A percentile compares a stretch with the other conserved stretches of the same genome.
Evolutionary conservation across 805 yeast species (phyloP).

Genomic region (Monosporozyma solicola): DNA sequence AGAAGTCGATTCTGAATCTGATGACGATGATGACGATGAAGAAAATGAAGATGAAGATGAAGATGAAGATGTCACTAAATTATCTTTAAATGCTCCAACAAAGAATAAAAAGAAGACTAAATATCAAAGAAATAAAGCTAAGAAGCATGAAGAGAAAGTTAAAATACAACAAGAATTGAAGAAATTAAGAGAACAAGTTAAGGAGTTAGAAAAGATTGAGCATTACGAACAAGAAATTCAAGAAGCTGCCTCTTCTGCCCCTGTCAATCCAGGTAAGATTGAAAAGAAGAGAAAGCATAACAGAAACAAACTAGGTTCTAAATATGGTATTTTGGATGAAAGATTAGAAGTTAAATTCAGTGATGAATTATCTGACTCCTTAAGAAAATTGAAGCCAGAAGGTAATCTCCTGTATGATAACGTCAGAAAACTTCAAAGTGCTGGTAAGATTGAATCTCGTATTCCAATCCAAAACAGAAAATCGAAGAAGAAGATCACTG

Average conservation of each 20-base stretch:
- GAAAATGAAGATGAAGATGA: constrained; percentile 26
- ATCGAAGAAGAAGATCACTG: constrained; percentile 68
- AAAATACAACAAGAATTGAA: constrained; percentile 49
- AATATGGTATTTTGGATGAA: constrained; percentile 38
- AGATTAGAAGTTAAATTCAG: constrained; percentile 70
- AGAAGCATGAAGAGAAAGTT: constrained; percentile 49
- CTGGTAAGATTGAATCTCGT: constrained; percentile 83
- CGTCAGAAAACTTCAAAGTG: constrained; percentile 69
- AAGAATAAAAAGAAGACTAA: constrained; percentile 63
- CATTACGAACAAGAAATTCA: constrained; percentile 26
- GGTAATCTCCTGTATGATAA: constrained; percentile 80
- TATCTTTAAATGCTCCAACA: constrained; percentile 70
- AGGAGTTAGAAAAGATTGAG: constrained; percentile 46
- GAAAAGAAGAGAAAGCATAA: constrained; percentile 26
- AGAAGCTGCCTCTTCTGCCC: constrained; percentile 4
- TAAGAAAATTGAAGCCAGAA: constrained; percentile 81
- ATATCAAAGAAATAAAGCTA: constrained; percentile 64
- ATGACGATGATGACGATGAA: constrained; percentile 31
- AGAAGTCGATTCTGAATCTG: constrained; percentile 34
- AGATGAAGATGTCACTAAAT: constrained; percentile 29
- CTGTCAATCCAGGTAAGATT: constrained; percentile 16
- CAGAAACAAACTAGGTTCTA: constrained; percentile 37
- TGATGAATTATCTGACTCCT: constrained; percentile 78
- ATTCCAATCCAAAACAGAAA: constrained; percentile 53
- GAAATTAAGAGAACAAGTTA: constrained; percentile 49